phyloP scores from a whole-genome alignment of 768 basidiomycete genomes.

The Chalciporus pseudorubinellus region DNA sequence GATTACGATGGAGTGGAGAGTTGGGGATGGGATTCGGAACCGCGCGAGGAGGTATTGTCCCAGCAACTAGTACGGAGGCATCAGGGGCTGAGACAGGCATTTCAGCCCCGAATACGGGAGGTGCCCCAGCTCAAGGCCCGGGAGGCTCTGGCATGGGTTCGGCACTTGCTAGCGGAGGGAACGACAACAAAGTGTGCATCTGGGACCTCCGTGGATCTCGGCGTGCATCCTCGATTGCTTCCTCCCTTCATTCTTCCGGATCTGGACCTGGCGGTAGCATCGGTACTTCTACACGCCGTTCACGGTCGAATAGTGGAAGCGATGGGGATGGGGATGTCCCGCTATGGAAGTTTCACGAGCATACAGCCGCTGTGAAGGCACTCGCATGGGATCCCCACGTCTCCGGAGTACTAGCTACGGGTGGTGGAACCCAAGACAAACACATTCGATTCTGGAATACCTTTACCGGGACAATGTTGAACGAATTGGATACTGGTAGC shows the following conservation, averaged over 20 bases:
- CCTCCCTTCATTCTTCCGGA: conserved; percentile 27
- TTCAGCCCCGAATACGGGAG: conserved; percentile 20
- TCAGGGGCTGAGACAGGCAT: conserved; percentile 31
- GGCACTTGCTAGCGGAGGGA: conserved; percentile 88
- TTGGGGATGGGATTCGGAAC: conserved; percentile 27
- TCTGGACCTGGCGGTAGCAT: conserved; percentile 29
- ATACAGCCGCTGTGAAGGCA: conserved; percentile 96
- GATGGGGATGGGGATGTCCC: conserved; percentile 54
- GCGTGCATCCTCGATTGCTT: conserved; percentile 28
- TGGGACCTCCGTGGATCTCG: conserved; percentile 84
- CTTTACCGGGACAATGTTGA: conserved; percentile 77
- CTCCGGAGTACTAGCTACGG: conserved; percentile 85
- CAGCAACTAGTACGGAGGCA: neutral
- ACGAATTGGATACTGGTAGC: conserved; percentile 90
- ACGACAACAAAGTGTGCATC: conserved; percentile 98
- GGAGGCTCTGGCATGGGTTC: conserved; percentile 40
- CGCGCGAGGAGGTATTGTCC: conserved; percentile 15
- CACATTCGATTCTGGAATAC: conserved; percentile 99
- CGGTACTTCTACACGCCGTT: conserved; percentile 20
- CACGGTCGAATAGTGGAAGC: conserved; percentile 28
- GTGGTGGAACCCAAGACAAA: conserved; percentile 98
- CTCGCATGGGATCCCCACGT: conserved; percentile 98
- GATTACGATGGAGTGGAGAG: conserved; percentile 79
- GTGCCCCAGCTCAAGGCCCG: conserved; percentile 26
- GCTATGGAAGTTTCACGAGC: conserved; percentile 93